Evolutionary conservation across 2,329 filamentous ascomycete species (phyloP), one percentile per base, ranked within the genome.

Genomic region (Sclerotinia glacialis): DNA sequence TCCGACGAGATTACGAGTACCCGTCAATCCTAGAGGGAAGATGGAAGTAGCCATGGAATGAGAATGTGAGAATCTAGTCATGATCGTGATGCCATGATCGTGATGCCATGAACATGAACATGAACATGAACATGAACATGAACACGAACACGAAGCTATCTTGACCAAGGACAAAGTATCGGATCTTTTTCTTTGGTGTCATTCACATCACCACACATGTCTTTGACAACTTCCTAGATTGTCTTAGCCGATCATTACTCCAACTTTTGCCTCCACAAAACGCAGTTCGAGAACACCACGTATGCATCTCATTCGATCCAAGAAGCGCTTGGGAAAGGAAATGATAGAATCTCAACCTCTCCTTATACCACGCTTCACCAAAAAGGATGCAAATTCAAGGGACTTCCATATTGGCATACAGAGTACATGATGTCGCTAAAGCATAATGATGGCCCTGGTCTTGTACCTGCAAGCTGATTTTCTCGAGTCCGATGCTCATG

Each of bases 311-410:
- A 47, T 47, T 59, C 26, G 56, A 16, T 34, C 56, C 23, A 40
- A 47, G 56, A 60, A 47, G 56, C 56, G 56, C 56, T 60, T 47
- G 56, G 56, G 56, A 60, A n/a, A n/a, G n/a, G n/a, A n/a, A n/a
- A n/a, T n/a, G n/a, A n/a, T n/a, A n/a, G n/a, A n/a, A n/a, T n/a
- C n/a, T n/a, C n/a, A n/a, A n/a, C n/a, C n/a, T n/a, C n/a, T n/a
- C n/a, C n/a, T n/a, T n/a, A n/a, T n/a, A n/a, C n/a, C n/a, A n/a
- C n/a, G n/a, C n/a, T n/a, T n/a, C n/a, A n/a, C n/a, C n/a, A n/a
- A n/a, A n/a, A n/a, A n/a, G n/a, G n/a, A n/a, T n/a, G n/a, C 37
- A 47, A 47, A 53, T 53, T 34, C 56, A 31, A 59, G 26, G 50
- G 50, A 28, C 40, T 44, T 44, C 4, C 4, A 44, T 26, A 7